Base-by-base conservation (phyloP, 2,329 filamentous ascomycete genomes). In the Colletotrichum chrysophilum region DNA sequence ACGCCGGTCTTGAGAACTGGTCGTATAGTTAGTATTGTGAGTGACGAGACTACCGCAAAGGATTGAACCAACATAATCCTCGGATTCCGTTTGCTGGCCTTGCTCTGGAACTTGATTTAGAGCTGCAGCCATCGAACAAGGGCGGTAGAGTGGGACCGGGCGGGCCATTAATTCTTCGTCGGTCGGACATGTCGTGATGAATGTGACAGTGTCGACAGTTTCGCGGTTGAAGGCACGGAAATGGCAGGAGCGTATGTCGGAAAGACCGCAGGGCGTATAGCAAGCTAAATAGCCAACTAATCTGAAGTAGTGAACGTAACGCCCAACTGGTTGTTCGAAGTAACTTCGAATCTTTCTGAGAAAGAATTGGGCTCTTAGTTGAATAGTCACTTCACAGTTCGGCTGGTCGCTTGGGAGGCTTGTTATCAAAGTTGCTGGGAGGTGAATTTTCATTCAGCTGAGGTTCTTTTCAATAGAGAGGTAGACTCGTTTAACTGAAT, bases 131-230 rank as follows among this genome's bases (percentile, higher is more conserved):
- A 78, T 91, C 90, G 82, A 93, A 98, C 5, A 95, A 86, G 1
- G 96, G 95, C 18, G 95, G 91, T 38, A 90, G 86, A 10, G 96
- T 98, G 32, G 92, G 91, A 69, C 95, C 94, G 55, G 92, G 88
- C 8, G 97, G 97, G 7, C 95, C 95, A 85, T 98, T 98, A 79
- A 98, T 93, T 80, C 97, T 93, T 86, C 96, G 93, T 84, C 96
- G 92, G 84, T 99, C 97, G 72, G 94, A 88, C 94, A 96, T 96
- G 21, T 43, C 76, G 34, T 38, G 32, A 55, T 36, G 18, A 56
- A 28, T 32, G 30, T n/a, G 21, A 30, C 32, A 21, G 30, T 48
- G n/a, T 48, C 18, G 43, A 21, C 43, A 30, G 28, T 34, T 18
- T 61, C 28, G 16, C 58, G 18, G 58, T 61, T 21, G 7, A 10